A percentile compares a stretch with the other conserved stretches of the same genome.
These are phyloP conservation scores for Colletotrichum higginsianum DNA, from an alignment of 2,329 filamentous ascomycete genomes.

Conservation along the genomic window DNA sequence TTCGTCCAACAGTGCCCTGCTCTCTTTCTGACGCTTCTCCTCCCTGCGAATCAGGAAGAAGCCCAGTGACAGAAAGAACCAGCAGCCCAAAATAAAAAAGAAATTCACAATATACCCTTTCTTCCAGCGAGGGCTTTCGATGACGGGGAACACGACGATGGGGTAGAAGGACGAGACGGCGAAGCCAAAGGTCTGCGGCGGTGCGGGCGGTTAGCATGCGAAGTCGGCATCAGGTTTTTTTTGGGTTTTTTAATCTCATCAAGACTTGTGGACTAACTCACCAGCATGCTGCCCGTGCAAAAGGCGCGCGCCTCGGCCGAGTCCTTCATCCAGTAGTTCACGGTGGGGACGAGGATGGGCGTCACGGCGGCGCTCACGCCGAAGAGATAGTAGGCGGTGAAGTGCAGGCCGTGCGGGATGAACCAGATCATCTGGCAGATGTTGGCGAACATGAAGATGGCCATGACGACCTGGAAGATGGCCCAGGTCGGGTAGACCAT, in stretches of 20 bases:
- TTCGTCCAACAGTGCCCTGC: constrained; percentile 16
- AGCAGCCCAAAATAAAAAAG: constrained; percentile 42
- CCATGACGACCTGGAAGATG: constrained; percentile 47
- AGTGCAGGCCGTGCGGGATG: constrained; percentile 43
- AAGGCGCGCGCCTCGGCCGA: constrained; percentile 46
- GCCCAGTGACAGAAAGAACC: constrained; percentile 32
- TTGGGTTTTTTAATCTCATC: too few species aligned
- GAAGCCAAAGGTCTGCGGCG: constrained; percentile 43
- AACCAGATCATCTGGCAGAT: constrained; percentile 43
- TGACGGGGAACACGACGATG: constrained; percentile 42
- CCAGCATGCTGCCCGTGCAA: constrained; percentile 45
- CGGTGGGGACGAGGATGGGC: constrained; percentile 45
- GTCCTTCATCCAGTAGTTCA: constrained; percentile 47
- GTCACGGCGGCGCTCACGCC: constrained; percentile 46
- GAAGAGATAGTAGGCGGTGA: constrained; percentile 45
- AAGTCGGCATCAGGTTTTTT: not conserved
- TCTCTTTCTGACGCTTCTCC: constrained; percentile 30
- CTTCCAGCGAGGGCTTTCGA: constrained; percentile 45
- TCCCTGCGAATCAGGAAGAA: constrained; percentile 34
- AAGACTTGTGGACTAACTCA: constrained; percentile 9
- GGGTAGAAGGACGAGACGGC: constrained; percentile 44
- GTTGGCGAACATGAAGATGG: constrained; percentile 43
- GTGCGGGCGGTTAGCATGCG: not conserved
- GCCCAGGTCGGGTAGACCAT: constrained; percentile 53
- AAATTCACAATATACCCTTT: constrained; percentile 46